Evolutionary conservation across 805 yeast species (phyloP), one percentile per base, ranked within the genome.

Genomic region (Grigorovia yakushimaensis): DNA sequence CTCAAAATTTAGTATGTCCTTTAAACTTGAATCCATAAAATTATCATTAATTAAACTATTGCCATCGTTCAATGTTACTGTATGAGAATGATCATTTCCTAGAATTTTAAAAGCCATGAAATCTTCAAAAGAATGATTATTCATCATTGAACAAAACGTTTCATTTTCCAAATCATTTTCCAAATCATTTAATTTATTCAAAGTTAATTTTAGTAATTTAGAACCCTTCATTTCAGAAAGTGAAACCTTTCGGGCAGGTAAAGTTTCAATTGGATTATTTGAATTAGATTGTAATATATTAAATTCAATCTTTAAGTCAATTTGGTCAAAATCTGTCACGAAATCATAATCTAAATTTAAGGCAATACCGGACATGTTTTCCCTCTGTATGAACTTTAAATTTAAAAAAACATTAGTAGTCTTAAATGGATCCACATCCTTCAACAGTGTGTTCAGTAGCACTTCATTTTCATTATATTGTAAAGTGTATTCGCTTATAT

Each of bases 1-100:
- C 52, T 68, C 72, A n/a, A 66, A 48, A 1, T 61, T 54, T n/a
- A 70, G 40, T 0, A 64, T 39, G 9, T 67, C 60, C 2, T 54
- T 45, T 1, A 70, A 40, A 2, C 65, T 50, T 33, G 50, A 22
- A 19, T 56, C 59, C 20, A 60, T 49, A 40, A 54, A 51, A 4
- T 49, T 41, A 27, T 41, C 43, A 27, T 41, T 41, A 40, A 53
- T 47, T 13, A 47, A 47, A 20, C 47, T 43, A 36, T 49, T 44
- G n/a, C 48, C 54, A 18, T 51, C 50, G n/a, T 48, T 40, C n/a
- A 59, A 41, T 9, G 19, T 19, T 7, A 36, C 42, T 2, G 49
- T 47, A 4, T 49, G 50, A 4, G 47, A 30, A 22, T 51, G 52
- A 35, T 41, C 17, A 19, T 52, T 52, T 3, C 65, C 67, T 18